Evolutionary conservation across 2,329 filamentous ascomycete species (phyloP).

Genomic region (Paecilomyces sp.): DNA sequence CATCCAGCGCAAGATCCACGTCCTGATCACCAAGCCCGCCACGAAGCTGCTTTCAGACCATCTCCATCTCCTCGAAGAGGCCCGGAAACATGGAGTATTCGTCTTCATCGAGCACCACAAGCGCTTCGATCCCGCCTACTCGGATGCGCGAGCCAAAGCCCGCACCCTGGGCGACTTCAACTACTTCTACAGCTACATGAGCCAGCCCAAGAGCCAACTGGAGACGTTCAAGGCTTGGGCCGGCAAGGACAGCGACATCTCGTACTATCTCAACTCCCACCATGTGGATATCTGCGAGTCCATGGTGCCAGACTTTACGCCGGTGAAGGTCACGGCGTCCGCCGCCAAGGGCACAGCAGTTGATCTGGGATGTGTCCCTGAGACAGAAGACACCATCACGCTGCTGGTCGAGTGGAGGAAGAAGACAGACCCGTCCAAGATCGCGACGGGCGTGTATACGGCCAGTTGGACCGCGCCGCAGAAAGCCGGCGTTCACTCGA

Average conservation of each 20-base stretch:
- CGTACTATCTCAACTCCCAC: conserved; percentile 92
- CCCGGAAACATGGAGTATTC: conserved; percentile 69
- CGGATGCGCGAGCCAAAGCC: conserved; percentile 74
- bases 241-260: conserved; percentile 85
- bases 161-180: conserved; percentile 84
- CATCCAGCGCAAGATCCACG: conserved; percentile 79
- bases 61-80: conserved; percentile 64
- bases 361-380: conserved; percentile 66
- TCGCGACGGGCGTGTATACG: conserved; percentile 84
- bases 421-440: conserved; percentile 59
- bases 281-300: conserved; percentile 89
- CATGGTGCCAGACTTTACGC: conserved; percentile 77
- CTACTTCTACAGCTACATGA: conserved; percentile 98
- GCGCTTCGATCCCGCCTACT: conserved; percentile 87
- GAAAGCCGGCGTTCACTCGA: conserved; percentile 88
- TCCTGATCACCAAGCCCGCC: conserved; percentile 89
- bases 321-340: conserved; percentile 70
- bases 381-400: conserved; percentile 90
- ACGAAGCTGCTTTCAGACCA: conserved; percentile 80
- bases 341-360: conserved; percentile 74
- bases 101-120: conserved; percentile 97
- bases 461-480: conserved; percentile 92
- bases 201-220: conserved; percentile 81
- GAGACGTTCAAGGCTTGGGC: conserved; percentile 96
- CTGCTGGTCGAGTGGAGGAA: conserved; percentile 83